phyloP scores from a whole-genome alignment of 78 protist species.

The Planoprotostelium fungivorum region DNA sequence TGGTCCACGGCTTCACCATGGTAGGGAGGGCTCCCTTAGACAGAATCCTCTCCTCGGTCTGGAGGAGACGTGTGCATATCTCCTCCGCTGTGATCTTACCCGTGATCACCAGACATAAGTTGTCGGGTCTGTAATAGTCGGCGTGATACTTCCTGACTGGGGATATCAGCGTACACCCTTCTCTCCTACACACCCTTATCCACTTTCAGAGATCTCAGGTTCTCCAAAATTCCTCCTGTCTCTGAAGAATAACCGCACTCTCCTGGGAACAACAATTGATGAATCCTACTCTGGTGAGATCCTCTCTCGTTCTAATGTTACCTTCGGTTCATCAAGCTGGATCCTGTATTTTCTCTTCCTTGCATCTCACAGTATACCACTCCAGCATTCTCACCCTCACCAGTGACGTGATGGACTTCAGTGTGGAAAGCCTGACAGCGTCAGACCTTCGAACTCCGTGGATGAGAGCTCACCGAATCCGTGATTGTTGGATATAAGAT shows the following conservation, averaged over 20 bases:
- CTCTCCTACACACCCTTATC: conserved; percentile 6
- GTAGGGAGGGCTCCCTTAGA: not conserved
- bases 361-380: conserved; percentile 67
- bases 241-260: conserved; percentile 21
- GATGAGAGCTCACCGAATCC: conserved; percentile 13
- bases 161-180: not conserved
- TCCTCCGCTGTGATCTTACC: conserved; percentile 30
- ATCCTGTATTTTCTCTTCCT: conserved; percentile 19
- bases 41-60: conserved; percentile 14
- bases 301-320: not conserved
- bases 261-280: not conserved
- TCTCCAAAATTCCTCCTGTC: conserved; percentile 39
- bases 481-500: conserved; percentile 79
- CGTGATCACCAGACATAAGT: conserved; percentile 9
- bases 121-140: conserved; percentile 39
- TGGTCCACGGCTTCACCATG: conserved; percentile 18
- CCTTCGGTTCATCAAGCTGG: not conserved
- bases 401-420: conserved; percentile 56
- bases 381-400: conserved; percentile 48
- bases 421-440: conserved; percentile 18
- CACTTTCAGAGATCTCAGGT: conserved; percentile 10
- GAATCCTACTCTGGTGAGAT: not conserved
- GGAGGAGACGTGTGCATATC: conserved; percentile 7
- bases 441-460: not conserved
- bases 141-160: conserved; percentile 29